Base-by-base conservation (phyloP, 2,329 filamentous ascomycete genomes). In the Tolypocladium paradoxum region DNA sequence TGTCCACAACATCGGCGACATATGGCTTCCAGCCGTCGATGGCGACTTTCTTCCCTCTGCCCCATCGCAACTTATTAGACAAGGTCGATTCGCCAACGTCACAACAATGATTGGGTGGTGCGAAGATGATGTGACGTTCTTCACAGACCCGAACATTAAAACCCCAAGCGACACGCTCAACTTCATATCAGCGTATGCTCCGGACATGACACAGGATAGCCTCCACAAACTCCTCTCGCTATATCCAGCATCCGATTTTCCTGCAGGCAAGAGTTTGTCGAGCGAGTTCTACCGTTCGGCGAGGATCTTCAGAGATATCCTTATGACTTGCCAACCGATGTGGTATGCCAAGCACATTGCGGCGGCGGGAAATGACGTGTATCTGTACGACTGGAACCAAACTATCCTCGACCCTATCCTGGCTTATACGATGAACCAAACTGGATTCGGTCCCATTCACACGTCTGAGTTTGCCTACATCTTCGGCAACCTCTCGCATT, bases 1-100 rank as follows among this genome's bases (percentile, higher is more conserved):
- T 70, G 61, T 59, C 14, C 58, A 70, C 60, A 82, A 82, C 56
- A 68, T 70, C 40, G 76, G 77, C 14, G 76, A 79, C 52, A 70
- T 76, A 49, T 80, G 74, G 72, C 65, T 73, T 38, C 77, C 77
- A 0, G 69, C 65, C 0, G 72, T 72, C 12, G 74, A 76, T 52
- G 68, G 64, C 34, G 66, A 73, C 46, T 72, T 72, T 14, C 62
- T 76, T 7, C 70, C 70, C 31, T 62, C 58, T 20, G 61, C 70
- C 47, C 73, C 71, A 20, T 79, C 77, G 18, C 62, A 74, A 6
- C 79, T 84, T 59, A 70, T 88, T 8, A 66, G 68, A 1, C 65
- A 74, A 5, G 81, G 81, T 31, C 73, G 75, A 14, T 86, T 87
- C 58, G 77, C 85, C 55, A 75, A 80, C 52, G 78, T 87, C 0